Conservation (phyloP, 1,139 yeast species). For the Pichia norvegensis region DNA sequence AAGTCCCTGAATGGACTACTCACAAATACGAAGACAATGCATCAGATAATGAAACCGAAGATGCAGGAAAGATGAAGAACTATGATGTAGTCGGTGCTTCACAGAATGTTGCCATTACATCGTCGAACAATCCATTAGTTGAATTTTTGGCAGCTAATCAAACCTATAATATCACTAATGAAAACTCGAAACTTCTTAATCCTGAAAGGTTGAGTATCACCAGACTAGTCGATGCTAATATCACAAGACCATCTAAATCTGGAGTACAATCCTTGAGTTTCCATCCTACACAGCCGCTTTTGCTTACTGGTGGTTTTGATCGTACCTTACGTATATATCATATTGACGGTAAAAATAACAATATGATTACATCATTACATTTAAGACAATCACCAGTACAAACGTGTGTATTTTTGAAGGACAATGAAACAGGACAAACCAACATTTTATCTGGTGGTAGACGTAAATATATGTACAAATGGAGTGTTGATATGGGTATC, state of each 20-base stretch:
- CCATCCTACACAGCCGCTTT: constrained; percentile 78
- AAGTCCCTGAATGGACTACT: constrained; percentile 80
- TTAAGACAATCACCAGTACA: constrained; percentile 75
- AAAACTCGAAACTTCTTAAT: constrained; percentile 52
- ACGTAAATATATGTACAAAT: constrained; percentile 82
- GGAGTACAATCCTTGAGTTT: constrained; percentile 79
- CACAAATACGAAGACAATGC: constrained; percentile 28
- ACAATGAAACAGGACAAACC: constrained; percentile 32
- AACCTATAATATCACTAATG: constrained; percentile 40
- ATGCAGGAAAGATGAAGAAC: constrained; percentile 26
- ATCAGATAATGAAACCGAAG: constrained; percentile 21
- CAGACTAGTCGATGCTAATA: constrained; percentile 81
- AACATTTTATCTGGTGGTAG: constrained; percentile 83
- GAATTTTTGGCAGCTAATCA: constrained; percentile 54
- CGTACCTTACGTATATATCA: constrained; percentile 80
- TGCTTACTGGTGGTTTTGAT: constrained; percentile 89
- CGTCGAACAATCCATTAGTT: constrained; percentile 49
- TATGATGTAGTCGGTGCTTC: constrained; percentile 33
- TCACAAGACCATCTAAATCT: constrained; percentile 56
- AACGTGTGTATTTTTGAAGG: constrained; percentile 48
- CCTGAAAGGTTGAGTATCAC: constrained; percentile 65
- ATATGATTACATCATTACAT: constrained; percentile 73
- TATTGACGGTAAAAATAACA: constrained; percentile 83
- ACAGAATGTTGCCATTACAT: constrained; percentile 26
- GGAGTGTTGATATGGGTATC: constrained; percentile 60